Evolutionary conservation across 768 basidiomycete genomes (phyloP), one percentile per base, ranked within the genome.

Genomic region (Hygrocybe punicea): DNA sequence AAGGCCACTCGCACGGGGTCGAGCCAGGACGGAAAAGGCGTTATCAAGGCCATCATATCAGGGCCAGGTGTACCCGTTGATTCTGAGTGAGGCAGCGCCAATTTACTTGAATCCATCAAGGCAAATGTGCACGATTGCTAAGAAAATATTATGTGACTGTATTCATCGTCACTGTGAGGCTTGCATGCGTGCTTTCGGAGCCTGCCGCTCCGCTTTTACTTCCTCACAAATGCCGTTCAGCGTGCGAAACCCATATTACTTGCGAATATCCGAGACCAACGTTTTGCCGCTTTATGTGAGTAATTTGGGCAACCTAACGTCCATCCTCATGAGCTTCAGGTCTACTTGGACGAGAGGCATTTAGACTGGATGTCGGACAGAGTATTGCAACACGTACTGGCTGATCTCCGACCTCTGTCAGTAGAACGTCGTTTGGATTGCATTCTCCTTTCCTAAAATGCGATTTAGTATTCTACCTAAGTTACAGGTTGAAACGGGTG

Each of bases 301-400:
- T 67, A 11, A 2, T 4, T 17, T 58, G 51, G 14, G n/a, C 24
- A 51, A 21, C 34, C 45, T 40, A 24, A 9, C 47, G 37, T 25
- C 37, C 54, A 33, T 50, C 54, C 39, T 58, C 21, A 39, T 21
- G 53, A 52, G 61, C 64, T 56, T 52, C 59, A 89, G 86, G 73
- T 94, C 4, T 95, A 94, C 70, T 82, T 97, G 25, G 94, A 97
- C 66, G 91, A 91, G 60, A 81, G 84, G 10, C 94, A 97, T 74
- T 71, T 90, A 14, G 79, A 84, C 55, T 97, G 94, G 94, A 96
- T 97, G 93, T 84, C 87, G 6, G 93, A 96, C 63, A 63, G 71
- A 23, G 78, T 89, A 40, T 75, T 96, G 2, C 92, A 93, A 65
- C 82, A 84, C 63, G 89, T 96, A 16, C 78, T 97, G 2, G 79